Evolutionary conservation across 352 stramenopile species (phyloP), one percentile per base, ranked within the genome.

Genomic region (Globisporangium solare): DNA sequence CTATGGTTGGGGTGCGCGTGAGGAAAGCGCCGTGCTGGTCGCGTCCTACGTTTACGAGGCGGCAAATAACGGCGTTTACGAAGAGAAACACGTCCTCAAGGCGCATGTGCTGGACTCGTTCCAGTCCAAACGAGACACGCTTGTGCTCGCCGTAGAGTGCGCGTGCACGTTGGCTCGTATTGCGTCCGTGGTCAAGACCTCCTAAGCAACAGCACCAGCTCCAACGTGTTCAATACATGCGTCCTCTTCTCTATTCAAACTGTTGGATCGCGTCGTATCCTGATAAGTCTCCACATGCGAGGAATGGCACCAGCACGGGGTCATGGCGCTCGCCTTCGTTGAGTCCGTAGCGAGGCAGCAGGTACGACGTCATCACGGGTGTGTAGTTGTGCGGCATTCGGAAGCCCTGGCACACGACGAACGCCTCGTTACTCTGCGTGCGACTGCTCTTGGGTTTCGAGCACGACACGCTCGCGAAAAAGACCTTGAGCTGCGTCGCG

Each of bases 361-460:
- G 56, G 47, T 89, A 87, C 51, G 80, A 91, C 39, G 82, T 90
- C 86, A 96, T 97, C 46, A 92, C 87, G 2, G 89, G 84, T 47
- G 66, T 73, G 68, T 96, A 97, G 11, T 69, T 73, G 6, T 74
- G 51, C 0, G 92, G 87, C 14, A 94, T 64, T 54, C 76, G 66
- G 74, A 98, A 99, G 12, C 88, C 83, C 60, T 97, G 88, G 68
- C 95, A 98, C 17, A 99, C 96, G 1, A 99, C 94, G 69, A 99
- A 99, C 7, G 87, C 80, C 65, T 99, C 96, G 63, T 98, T 97
- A 58, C 87, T 98, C 31, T 91, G 94, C 53, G 97, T 95, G 21
- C 97, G 80, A 68, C 95, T 99, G 61, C 89, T 98, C 58, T 92
- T 96, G 0, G 97, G 97, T 76, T 99, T 99, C 17, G 94, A 92